Evolutionary conservation across 768 basidiomycete species (phyloP), one percentile per base, ranked within the genome.

Genomic region (Hericium coralloides): DNA sequence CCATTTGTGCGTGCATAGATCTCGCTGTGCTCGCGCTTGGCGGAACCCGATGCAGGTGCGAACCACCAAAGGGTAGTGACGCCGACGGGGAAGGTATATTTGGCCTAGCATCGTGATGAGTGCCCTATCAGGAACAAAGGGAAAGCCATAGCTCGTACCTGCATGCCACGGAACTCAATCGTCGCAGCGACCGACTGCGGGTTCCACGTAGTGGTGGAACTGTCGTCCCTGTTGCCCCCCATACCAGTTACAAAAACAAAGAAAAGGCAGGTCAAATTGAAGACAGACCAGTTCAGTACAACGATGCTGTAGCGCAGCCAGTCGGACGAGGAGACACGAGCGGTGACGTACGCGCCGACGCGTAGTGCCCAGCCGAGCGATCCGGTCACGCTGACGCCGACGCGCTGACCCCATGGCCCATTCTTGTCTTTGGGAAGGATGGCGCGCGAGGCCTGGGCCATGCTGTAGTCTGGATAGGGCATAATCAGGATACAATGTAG

Each of bases 381-480:
- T 1, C 87, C 87, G 5, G 75, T 76, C 1, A 89, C 79, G 43
- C 74, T 75, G n/a, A 84, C 81, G 3, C 80, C 84, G 48, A 89
- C 81, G 12, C 88, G 78, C 62, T 84, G 74, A n/a, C 81, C 87
- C 64, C 75, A 88, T 1, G 85, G 83, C 0, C 88, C 87, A 2
- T 80, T 81, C 0, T 63, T 62, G 53, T 90, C 88, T 50, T 81
- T 79, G 0, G 88, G 88, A 22, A 85, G 72, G 52, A 85, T 77
- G 2, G 86, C 87, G 67, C 86, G 87, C 22, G 84, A 85, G 3
- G 82, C 83, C 53, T 89, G 86, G 1, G 83, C 85, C 81, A 89
- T 84, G 0, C 81, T 69, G 57, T 86, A 89, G 56, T 23, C 31
- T 31, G 6, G 31, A 9, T 31, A 31, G 0, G 31, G 8, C 31